phyloP scores from a whole-genome alignment of 2,329 filamentous ascomycete genomes.

The Tolypocladium pustulatum region DNA sequence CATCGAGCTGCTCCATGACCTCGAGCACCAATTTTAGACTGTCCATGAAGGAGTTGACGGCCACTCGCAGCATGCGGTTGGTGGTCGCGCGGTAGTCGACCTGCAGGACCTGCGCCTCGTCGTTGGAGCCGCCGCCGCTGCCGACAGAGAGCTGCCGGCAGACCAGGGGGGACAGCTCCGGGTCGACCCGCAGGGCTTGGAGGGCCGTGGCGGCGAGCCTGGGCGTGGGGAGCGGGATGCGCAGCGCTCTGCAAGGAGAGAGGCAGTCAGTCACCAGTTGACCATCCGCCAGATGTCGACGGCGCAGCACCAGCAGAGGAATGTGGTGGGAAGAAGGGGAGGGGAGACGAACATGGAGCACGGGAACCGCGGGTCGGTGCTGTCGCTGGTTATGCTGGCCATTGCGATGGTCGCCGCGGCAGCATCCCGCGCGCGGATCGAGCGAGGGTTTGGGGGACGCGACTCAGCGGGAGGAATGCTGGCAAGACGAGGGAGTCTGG shows the following conservation, averaged over 20 bases:
- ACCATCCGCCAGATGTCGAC: slow-evolving; percentile 1
- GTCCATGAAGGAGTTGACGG: slow-evolving; percentile 94
- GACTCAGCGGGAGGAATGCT: slow-evolving; percentile 5
- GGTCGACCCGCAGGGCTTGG: slow-evolving; percentile 70
- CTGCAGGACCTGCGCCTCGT: slow-evolving; percentile 42
- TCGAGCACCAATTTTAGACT: slow-evolving; percentile 74
- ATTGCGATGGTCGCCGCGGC: slow-evolving; percentile 2
- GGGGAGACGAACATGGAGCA: slow-evolving; percentile 47
- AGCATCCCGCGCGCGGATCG: not conserved
- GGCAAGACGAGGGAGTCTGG: not conserved
- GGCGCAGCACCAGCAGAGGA: slow-evolving; percentile 2
- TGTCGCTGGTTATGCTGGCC: slow-evolving; percentile 24
- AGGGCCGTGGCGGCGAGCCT: slow-evolving; percentile 70
- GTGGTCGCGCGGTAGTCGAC: slow-evolving; percentile 80
- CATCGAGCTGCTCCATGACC: slow-evolving; percentile 84
- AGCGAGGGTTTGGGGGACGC: not conserved
- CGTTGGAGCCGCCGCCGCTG: slow-evolving; percentile 6
- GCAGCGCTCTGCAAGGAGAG: slow-evolving; percentile 46
- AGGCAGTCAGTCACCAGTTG: not conserved
- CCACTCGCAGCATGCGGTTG: slow-evolving; percentile 91
- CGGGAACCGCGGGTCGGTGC: slow-evolving; percentile 42
- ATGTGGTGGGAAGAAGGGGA: slow-evolving; percentile 6
- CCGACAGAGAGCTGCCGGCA: slow-evolving; percentile 56
- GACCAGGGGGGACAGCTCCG: slow-evolving; percentile 80
- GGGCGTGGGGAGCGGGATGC: slow-evolving; percentile 70